Evolutionary conservation across 345 rosid genomes (phyloP).

Genomic region (Hibiscus trionum): DNA sequence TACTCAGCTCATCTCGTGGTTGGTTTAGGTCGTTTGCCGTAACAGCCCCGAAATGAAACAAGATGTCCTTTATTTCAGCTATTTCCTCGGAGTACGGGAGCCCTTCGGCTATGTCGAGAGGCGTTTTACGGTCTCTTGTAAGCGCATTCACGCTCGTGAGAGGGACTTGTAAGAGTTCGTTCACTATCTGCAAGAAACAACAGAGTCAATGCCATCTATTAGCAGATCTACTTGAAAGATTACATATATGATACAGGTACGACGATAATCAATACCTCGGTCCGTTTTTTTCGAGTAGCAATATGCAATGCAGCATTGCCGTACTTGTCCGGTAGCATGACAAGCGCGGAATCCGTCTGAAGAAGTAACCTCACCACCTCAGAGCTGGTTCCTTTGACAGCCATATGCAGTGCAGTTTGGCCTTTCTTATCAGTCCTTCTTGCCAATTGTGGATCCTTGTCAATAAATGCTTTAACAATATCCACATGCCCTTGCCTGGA

Average conservation of each 20-base stretch:
- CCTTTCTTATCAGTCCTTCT: slow-evolving; percentile 86
- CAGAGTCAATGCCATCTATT: too few species aligned
- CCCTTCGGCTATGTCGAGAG: slow-evolving; percentile 79
- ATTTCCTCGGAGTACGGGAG: slow-evolving; percentile 68
- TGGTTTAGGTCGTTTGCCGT: slow-evolving; percentile 73
- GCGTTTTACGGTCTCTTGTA: slow-evolving; percentile 68
- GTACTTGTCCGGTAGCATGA: slow-evolving; percentile 81
- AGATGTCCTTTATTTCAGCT: slow-evolving; percentile 44
- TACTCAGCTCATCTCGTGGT: slow-evolving; percentile 75
- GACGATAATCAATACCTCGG: slow-evolving; percentile 39
- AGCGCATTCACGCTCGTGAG: slow-evolving; percentile 73
- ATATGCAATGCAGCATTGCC: slow-evolving; percentile 79
- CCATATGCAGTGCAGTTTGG: slow-evolving; percentile 95
- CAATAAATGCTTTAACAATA: slow-evolving; percentile 61
- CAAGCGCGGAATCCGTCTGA: slow-evolving; percentile 62
- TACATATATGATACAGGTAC: background rate
- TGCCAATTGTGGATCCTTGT: slow-evolving; percentile 66
- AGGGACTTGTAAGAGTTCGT: slow-evolving; percentile 51
- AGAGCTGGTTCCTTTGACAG: slow-evolving; percentile 71
- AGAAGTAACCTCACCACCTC: slow-evolving; percentile 70
- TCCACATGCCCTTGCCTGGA: slow-evolving; percentile 87
- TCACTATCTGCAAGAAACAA: slow-evolving; percentile 53
- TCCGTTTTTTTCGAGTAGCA: slow-evolving; percentile 81
- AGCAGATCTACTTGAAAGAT: background rate
- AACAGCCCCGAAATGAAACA: slow-evolving; percentile 57